phyloP scores from a whole-genome alignment of 2,329 filamentous ascomycete species.

The Curvularia eragrostidis region DNA sequence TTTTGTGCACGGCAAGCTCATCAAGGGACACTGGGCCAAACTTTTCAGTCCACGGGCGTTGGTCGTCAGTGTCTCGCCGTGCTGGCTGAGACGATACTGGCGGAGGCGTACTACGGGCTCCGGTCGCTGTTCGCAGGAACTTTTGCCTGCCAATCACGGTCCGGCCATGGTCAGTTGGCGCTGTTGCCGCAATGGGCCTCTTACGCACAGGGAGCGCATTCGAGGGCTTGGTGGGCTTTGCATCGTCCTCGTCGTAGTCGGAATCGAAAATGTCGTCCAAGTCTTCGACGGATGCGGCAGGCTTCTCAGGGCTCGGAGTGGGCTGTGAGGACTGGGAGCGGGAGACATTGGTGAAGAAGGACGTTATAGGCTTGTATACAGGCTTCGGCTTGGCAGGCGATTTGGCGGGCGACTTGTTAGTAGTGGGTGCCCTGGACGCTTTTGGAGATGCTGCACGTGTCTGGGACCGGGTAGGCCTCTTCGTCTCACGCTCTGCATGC shows the following conservation, averaged over 20 bases:
- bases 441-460: conserved; percentile 33
- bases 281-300: conserved; percentile 33
- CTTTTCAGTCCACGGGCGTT: conserved; percentile 84
- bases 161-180: conserved; percentile 24
- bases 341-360: conserved; percentile 57
- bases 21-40: conserved; percentile 78
- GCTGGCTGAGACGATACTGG: conserved; percentile 34
- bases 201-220: conserved; percentile 43
- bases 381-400: conserved; percentile 48
- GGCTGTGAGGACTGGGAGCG: conserved; percentile 50
- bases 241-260: conserved; percentile 43
- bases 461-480: conserved; percentile 26
- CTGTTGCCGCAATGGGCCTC: conserved; percentile 28
- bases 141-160: conserved; percentile 50
- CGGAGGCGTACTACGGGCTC: conserved; percentile 36
- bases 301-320: conserved; percentile 51
- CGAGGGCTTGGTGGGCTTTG: conserved; percentile 27
- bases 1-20: conserved; percentile 93
- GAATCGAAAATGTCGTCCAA: conserved; percentile 50
- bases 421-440: conserved; percentile 21
- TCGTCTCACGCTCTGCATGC: conserved; percentile 20
- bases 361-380: conserved; percentile 54
- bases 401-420: conserved; percentile 39
- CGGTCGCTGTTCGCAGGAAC: conserved; percentile 52
- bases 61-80: conserved; percentile 56